Base-by-base conservation (phyloP, 208 protist species). In the Trypanosoma caninum region DNA sequence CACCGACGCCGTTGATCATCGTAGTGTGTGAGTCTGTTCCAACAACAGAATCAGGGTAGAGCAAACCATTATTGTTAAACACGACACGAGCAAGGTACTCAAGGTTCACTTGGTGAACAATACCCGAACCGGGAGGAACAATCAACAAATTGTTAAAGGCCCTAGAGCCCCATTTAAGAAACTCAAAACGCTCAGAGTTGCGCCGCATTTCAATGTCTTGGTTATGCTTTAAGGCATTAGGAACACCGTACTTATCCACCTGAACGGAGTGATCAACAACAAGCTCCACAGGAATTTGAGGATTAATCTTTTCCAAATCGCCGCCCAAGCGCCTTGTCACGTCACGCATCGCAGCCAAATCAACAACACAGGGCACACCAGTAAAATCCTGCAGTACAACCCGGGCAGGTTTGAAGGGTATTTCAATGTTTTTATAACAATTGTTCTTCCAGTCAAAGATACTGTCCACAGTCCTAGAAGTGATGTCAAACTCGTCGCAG, bases 81-180 rank as follows among this genome's bases (percentile, higher is more conserved):
- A 99, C 94, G 22, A 93, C 88, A 50, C 83, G 92, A 45, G 96
- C 95, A 41, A 98, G 82, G 81, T 99, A 98, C 67, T 99, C 96
- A 22, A 99, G 83, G 69, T 99, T 99, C 18, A 99, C 92, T 82
- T 99, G 97, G 61, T 98, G 97, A 31, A 98, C 97, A 87, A 98
- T 98, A 69, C 97, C 97, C 40, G 87, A 89, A 54, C 97, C 96
- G 22, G 97, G 97, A 34, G 97, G 97, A 25, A 98, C 96, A 65
- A 99, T 98, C 11, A 91, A 74, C 0, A 99, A 68, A 59, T 95
- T 91, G 59, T 98, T 69, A 71, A 99, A 98, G 22, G 95, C 93
- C 57, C 86, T 89, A 55, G 91, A 92, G 64, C 97, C 95, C 97
- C 97, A 99, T 68, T 98, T 99, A 33, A 99, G 89, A 67, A 99